Evolutionary conservation across 495 filamentous ascomycete genomes (phyloP), one percentile per base, ranked within the genome.

Genomic region (Penicillium robsamsonii): DNA sequence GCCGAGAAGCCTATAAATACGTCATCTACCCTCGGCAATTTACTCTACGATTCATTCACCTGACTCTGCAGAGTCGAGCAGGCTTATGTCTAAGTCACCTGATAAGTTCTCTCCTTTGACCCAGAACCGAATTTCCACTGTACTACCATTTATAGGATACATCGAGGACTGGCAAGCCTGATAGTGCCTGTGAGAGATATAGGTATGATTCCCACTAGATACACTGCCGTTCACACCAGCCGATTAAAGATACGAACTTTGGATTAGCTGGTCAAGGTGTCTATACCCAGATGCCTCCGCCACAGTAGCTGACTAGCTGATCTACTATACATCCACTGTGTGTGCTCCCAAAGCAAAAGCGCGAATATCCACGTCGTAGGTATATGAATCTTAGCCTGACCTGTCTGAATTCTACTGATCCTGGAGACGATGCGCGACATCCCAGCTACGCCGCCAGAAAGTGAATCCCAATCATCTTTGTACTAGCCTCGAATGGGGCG

Each of bases 61-160:
- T 25, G 17, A 50, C 12, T 50, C 18, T n/a, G 17, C 31, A 50
- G 38, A 38, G 11, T 37, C 31, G 17, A 37, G 47, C 18, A 50
- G 47, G 20, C 8, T 50, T 50, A 31, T 38, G 30, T 50, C 30
- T 24, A 18, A 37, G 30, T 1, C 30, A 24, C 5, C 10, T 37
- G 46, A 49, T 49, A 49, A 49, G 46, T 49, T 49, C 46, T 49
- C 20, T 11, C 4, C 46, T 1, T 37, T 37, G 46, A 49, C 4
- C 30, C 11, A 24, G 30, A 3, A 48, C 43, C 15, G 7, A 48
- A 48, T n/a, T 18, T 31, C 46, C 29, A 35, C 46, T 48, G 29
- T 48, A 15, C 46, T 48, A 31, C 25, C 30, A n/a, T 49, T 24
- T n/a, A 37, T 49, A 49, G 30, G 10, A 37, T 49, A 49, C 17